Percentiles rank a stretch among this genome's conserved stretches.
Conservation (phyloP, 495 filamentous ascomycete species). For the Letharia lupina region DNA sequence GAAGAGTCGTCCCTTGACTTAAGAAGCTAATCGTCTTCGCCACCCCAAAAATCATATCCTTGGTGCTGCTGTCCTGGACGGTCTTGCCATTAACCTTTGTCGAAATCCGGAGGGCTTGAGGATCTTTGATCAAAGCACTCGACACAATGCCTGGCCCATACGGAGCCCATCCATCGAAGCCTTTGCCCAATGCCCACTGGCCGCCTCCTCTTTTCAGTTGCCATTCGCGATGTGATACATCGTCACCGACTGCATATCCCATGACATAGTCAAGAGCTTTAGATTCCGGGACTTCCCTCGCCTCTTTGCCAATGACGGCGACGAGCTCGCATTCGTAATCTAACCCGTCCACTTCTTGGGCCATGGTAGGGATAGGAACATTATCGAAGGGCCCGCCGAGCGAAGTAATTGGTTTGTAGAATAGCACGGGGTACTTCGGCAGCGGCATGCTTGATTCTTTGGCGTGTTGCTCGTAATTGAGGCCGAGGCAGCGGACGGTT, state of each 20-base stretch:
- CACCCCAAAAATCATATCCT: conserved; percentile 77
- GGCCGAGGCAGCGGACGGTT: conserved; percentile 69
- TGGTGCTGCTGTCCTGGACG: conserved; percentile 65
- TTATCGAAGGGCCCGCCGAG: conserved; percentile 61
- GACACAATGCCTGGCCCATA: conserved; percentile 75
- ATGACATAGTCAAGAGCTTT: conserved; percentile 66
- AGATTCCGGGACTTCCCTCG: conserved; percentile 55
- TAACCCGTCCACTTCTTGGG: conserved; percentile 52
- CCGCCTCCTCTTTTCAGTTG: conserved; percentile 70
- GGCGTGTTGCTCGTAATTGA: conserved; percentile 78
- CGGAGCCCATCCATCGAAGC: conserved; percentile 86
- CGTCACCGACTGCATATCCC: conserved; percentile 75
- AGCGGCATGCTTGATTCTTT: conserved; percentile 62
- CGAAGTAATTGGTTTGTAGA: conserved; percentile 74
- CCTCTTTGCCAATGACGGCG: conserved; percentile 64
- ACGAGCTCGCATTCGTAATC: conserved; percentile 87
- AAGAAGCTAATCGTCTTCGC: conserved; percentile 66
- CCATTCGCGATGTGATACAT: conserved; percentile 78
- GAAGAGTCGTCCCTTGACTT: conserved; percentile 65
- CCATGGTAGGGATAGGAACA: conserved; percentile 54
- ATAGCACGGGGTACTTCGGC: conserved; percentile 69
- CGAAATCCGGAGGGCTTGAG: conserved; percentile 55
- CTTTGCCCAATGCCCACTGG: conserved; percentile 77
- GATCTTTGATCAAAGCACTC: conserved; percentile 56
- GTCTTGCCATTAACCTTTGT: conserved; percentile 64